Conservation (phyloP, 2,329 filamentous ascomycete species). For the Tricladium varicosporioides region DNA sequence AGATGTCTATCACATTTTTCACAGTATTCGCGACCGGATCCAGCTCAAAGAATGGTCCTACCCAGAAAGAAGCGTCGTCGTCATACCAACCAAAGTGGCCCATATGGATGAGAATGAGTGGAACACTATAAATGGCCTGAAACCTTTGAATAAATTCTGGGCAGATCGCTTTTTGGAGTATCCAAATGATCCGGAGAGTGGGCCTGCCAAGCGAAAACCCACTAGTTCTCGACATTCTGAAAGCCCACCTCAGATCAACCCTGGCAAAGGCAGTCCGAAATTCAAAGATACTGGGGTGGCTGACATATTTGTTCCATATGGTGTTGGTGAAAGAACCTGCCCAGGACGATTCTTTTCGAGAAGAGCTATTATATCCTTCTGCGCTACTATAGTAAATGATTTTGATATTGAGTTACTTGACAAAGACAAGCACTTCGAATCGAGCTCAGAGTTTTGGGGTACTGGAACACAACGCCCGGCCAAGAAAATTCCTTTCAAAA, state of each 20-base stretch:
- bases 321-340: background rate
- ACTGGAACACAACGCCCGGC: background rate
- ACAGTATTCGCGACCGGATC: slow-evolving; percentile 23
- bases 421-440: background rate
- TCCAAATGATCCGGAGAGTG: slow-evolving; percentile 29
- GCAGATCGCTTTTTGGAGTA: slow-evolving; percentile 37
- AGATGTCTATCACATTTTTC: slow-evolving; percentile 10
- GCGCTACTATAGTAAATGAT: background rate
- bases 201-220: slow-evolving; percentile 25
- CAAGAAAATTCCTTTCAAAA: background rate
- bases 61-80: slow-evolving; percentile 21
- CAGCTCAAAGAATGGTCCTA: slow-evolving; percentile 27
- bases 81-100: slow-evolving; percentile 24
- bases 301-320: background rate
- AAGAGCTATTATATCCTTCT: background rate
- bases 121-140: slow-evolving; percentile 28
- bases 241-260: no score
- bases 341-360: background rate
- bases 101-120: slow-evolving; percentile 31
- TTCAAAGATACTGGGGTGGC: background rate
- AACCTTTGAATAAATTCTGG: slow-evolving; percentile 36
- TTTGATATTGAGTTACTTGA: background rate
- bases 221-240: no score
- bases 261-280: background rate
- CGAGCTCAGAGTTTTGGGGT: background rate